Conservation (phyloP, 352 stramenopile genomes). For the Peronospora tabacina region DNA sequence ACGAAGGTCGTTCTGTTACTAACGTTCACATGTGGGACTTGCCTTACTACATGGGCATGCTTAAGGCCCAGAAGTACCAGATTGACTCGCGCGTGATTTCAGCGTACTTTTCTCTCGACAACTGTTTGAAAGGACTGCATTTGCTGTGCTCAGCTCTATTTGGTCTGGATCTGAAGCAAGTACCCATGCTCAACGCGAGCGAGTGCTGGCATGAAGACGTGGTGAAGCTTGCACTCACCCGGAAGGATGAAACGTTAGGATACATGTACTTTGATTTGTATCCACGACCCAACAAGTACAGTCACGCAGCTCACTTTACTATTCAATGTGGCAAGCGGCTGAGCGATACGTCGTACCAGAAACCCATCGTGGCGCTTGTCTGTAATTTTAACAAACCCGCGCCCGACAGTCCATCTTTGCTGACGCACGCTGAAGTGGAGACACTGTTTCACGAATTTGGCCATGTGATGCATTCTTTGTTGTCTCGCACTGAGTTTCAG, state of each 20-base stretch:
- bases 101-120: slow-evolving; percentile 88
- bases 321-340: slow-evolving; percentile 89
- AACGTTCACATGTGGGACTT: slow-evolving; percentile 91
- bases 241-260: slow-evolving; percentile 56
- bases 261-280: slow-evolving; percentile 95
- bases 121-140: slow-evolving; percentile 88
- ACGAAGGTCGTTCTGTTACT: slow-evolving; percentile 37
- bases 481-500: slow-evolving; percentile 95
- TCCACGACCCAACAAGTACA: slow-evolving; percentile 81
- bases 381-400: slow-evolving; percentile 85
- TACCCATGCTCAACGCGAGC: slow-evolving; percentile 51
- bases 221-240: slow-evolving; percentile 85
- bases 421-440: slow-evolving; percentile 92
- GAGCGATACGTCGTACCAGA: slow-evolving; percentile 74
- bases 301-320: slow-evolving; percentile 91
- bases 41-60: slow-evolving; percentile 89
- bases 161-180: slow-evolving; percentile 81
- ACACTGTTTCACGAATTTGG: slow-evolving; percentile 98
- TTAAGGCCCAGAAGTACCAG: slow-evolving; percentile 61
- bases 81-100: slow-evolving; percentile 78
- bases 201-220: slow-evolving; percentile 89
- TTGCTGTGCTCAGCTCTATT: slow-evolving; percentile 87
- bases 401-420: slow-evolving; percentile 53
- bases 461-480: slow-evolving; percentile 94
- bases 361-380: slow-evolving; percentile 91